Evolutionary conservation across 495 filamentous ascomycete species (phyloP).

Genomic region (Hyaloscypha finlandica): DNA sequence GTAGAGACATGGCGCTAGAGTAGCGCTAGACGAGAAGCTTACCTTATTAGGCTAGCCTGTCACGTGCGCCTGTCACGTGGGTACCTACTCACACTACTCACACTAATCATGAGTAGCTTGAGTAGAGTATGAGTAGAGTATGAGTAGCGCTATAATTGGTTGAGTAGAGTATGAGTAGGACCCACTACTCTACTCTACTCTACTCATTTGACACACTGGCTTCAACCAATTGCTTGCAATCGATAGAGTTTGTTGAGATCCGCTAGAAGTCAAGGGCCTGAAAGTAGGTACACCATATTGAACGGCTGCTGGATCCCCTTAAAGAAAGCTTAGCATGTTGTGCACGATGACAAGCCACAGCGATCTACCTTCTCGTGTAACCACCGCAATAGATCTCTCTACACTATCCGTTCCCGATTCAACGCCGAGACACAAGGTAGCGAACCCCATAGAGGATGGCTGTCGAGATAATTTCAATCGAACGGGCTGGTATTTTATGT

Average conservation of each 20-base stretch:
- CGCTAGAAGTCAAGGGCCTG: background rate
- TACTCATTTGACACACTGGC: no score
- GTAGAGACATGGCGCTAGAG: no score
- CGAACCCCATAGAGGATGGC: background rate
- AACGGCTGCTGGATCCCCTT: background rate
- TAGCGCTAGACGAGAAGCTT: no score
- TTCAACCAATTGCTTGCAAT: background rate
- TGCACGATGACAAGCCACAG: background rate
- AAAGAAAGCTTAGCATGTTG: background rate
- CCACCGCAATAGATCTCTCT: background rate
- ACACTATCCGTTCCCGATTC: background rate
- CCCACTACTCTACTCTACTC: no score
- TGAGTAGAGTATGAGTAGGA: no score
- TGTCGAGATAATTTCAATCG: background rate
- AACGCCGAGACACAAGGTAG: background rate
- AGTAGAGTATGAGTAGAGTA: no score
- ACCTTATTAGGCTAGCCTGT: no score
- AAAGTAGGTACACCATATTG: background rate
- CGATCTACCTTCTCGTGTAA: background rate
- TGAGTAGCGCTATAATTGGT: no score
- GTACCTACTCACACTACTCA: no score
- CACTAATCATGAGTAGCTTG: no score
- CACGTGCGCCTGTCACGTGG: no score
- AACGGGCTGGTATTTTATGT: no score
- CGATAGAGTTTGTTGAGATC: background rate